A percentile compares a stretch with the other conserved stretches of the same genome.
phyloP scores from a whole-genome alignment of 768 basidiomycete genomes.

The Mycena vitilis region DNA sequence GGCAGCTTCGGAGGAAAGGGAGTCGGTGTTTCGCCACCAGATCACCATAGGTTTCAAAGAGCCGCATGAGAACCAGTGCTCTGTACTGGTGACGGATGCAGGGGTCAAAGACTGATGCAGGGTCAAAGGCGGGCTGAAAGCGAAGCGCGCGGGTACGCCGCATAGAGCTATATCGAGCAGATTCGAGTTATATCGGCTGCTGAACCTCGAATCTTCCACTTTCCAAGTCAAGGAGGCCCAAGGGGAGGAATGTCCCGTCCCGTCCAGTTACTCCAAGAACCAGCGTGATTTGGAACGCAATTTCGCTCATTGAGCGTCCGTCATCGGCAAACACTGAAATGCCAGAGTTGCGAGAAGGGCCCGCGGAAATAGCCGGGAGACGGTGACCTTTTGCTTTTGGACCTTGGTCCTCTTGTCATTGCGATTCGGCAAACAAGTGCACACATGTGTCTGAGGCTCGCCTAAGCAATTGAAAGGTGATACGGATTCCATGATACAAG shows the following conservation, averaged over 20 bases:
- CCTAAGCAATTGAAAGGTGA: neutral
- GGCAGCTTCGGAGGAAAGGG: neutral
- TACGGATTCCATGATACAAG: neutral
- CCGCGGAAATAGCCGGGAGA: slow-evolving; percentile 15
- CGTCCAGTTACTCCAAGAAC: neutral
- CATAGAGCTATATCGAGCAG: neutral
- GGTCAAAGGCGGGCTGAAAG: slow-evolving; percentile 3
- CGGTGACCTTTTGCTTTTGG: slow-evolving; percentile 8
- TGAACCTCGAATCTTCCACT: neutral
- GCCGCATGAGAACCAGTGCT: neutral
- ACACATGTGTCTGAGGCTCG: neutral
- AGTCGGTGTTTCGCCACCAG: neutral
- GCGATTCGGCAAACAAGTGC: neutral
- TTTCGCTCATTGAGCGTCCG: neutral
- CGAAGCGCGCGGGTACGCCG: neutral
- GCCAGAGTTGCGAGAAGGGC: slow-evolving; percentile 8
- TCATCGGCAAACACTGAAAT: slow-evolving; percentile 13
- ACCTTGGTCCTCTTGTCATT: neutral
- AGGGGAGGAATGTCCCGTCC: slow-evolving; percentile 2
- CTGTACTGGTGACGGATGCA: neutral
- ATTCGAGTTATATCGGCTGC: neutral
- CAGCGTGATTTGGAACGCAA: neutral
- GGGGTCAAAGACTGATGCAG: slow-evolving; percentile 2
- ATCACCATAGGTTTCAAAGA: neutral
- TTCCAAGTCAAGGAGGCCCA: slow-evolving; percentile 10